Evolutionary conservation across 495 filamentous ascomycete species (phyloP).

Genomic region (Sporormia fimetaria): DNA sequence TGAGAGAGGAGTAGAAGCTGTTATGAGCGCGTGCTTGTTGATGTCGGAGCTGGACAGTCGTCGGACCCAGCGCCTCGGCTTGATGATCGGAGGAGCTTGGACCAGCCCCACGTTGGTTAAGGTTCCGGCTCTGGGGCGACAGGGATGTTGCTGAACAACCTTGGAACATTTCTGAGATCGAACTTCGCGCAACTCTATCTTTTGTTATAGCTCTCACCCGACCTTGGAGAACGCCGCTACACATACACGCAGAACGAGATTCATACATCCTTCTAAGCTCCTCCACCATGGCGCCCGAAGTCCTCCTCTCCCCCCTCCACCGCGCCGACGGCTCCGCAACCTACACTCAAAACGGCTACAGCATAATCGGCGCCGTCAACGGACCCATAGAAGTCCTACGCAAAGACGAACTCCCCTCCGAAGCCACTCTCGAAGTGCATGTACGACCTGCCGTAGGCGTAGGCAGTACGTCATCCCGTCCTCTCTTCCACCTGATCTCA

Average conservation of each 20-base stretch:
- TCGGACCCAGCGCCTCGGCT: not conserved
- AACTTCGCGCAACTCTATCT: too few species aligned
- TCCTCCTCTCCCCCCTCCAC: constrained; percentile 37
- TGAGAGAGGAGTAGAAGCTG: too few species aligned
- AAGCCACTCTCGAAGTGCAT: constrained; percentile 81
- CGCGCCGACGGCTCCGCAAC: constrained; percentile 82
- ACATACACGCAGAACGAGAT: not conserved
- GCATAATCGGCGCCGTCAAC: constrained; percentile 74
- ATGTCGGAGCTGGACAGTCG: not conserved
- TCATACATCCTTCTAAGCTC: not conserved
- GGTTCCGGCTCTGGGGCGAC: too few species aligned
- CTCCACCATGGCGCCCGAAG: constrained; percentile 15
- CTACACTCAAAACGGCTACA: constrained; percentile 66
- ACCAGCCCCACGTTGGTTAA: too few species aligned
- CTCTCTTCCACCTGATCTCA: too few species aligned
- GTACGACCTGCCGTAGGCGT: constrained; percentile 76
- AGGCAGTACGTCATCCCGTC: constrained; percentile 51
- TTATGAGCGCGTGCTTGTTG: too few species aligned
- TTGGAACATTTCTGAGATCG: constrained; percentile 8
- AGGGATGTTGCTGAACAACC: not conserved
- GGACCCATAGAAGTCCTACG: constrained; percentile 85
- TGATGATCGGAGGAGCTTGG: not conserved
- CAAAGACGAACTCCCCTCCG: constrained; percentile 77
- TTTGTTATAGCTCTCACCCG: too few species aligned
- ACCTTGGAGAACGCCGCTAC: too few species aligned